Evolutionary conservation across 345 rosid species (phyloP).

Genomic region (Odontarrhena argentea): DNA sequence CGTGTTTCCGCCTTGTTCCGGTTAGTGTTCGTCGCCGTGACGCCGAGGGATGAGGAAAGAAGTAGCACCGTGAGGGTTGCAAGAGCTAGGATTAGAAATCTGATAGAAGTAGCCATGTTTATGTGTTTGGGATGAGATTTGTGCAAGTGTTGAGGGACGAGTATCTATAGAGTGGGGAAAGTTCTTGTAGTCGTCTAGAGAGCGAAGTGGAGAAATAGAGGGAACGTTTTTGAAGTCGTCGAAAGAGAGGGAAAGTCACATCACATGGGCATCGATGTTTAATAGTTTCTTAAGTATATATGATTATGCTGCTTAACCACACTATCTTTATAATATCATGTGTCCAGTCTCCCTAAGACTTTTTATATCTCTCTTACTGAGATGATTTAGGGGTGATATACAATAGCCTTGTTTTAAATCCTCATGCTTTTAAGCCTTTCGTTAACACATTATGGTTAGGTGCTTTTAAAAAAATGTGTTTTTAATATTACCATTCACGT

Average conservation of each 20-base stretch:
- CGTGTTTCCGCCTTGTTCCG: background rate
- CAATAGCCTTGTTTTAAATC: no score
- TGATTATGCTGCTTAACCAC: no score
- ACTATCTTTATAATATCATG: no score
- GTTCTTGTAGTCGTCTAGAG: conserved; percentile 12
- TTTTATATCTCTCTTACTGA: no score
- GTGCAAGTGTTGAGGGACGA: conserved; percentile 23
- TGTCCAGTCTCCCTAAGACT: no score
- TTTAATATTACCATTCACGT: no score
- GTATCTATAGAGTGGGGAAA: conserved; percentile 27
- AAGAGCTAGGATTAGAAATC: background rate
- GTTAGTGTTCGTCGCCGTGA: background rate
- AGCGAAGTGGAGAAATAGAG: conserved; percentile 18
- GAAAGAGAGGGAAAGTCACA: background rate
- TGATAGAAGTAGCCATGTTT: background rate
- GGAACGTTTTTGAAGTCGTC: conserved; percentile 29
- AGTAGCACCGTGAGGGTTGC: conserved; percentile 10
- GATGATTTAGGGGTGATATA: no score
- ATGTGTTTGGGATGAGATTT: conserved; percentile 19
- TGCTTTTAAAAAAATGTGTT: no score
- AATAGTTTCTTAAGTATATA: no score
- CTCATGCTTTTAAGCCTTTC: no score
- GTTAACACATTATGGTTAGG: no score
- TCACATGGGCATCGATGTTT: conserved; percentile 22
- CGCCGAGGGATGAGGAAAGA: conserved; percentile 15